phyloP scores from a whole-genome alignment of 2,329 filamentous ascomycete genomes.

The Fusarium nodosum region DNA sequence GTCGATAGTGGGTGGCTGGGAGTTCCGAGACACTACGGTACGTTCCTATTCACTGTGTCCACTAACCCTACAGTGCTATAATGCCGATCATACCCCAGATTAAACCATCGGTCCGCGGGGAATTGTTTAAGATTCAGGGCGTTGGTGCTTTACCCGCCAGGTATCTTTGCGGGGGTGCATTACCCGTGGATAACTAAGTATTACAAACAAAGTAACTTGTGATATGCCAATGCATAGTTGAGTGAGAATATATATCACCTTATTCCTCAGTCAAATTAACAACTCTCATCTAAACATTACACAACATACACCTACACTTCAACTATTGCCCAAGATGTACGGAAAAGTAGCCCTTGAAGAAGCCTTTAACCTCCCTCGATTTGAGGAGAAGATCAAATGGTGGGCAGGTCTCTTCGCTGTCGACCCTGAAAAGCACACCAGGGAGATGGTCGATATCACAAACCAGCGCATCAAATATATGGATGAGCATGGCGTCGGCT shows the following conservation, averaged over 20 bases:
- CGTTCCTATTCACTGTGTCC: not conserved
- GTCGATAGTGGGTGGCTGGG: not conserved
- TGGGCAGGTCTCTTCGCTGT: slow-evolving; percentile 72
- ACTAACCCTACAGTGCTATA: not conserved
- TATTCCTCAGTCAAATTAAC: not conserved
- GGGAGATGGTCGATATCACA: slow-evolving; percentile 64
- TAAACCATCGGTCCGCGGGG: not conserved
- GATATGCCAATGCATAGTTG: not conserved
- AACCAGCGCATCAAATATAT: slow-evolving; percentile 59
- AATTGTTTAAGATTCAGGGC: not conserved
- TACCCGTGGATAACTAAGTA: not conserved
- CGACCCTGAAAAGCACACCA: slow-evolving; percentile 69
- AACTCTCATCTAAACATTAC: not conserved
- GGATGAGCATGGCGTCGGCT: slow-evolving; percentile 63
- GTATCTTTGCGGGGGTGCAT: slow-evolving; percentile 7
- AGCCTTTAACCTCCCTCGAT: slow-evolving; percentile 70
- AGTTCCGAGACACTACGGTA: not conserved
- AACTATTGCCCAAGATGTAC: slow-evolving; percentile 58
- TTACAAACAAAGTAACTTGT: not conserved
- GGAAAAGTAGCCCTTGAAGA: slow-evolving; percentile 74
- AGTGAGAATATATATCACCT: slow-evolving; percentile 1
- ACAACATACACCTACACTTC: not conserved
- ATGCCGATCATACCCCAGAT: not conserved
- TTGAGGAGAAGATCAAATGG: slow-evolving; percentile 70
- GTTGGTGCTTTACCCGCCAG: slow-evolving; percentile 6